These are phyloP conservation scores for Pythium oligandrum DNA, from an alignment of 352 stramenopile species.

Conservation along the genomic window DNA sequence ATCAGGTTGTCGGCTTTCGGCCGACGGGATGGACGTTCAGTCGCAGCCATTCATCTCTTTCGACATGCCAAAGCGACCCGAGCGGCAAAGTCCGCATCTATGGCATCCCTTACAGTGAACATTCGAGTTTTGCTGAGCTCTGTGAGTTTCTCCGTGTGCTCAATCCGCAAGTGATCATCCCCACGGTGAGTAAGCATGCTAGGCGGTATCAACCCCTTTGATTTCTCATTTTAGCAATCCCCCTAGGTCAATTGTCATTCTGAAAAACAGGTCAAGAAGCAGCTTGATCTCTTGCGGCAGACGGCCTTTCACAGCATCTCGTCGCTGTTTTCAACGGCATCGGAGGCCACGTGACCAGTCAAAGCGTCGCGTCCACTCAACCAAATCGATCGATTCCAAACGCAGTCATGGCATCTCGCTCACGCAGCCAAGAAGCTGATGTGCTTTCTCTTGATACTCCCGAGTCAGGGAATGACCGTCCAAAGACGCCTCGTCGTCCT, in stretches of 20 bases:
- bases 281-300: conserved; percentile 61
- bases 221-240: not conserved
- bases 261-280: conserved; percentile 59
- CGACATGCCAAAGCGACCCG: conserved; percentile 72
- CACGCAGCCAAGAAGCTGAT: not conserved
- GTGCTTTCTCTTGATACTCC: too few relatives aligned
- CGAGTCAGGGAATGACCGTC: not conserved
- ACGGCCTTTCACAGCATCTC: conserved; percentile 59
- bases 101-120: conserved; percentile 95
- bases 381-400: not conserved
- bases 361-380: conserved; percentile 7
- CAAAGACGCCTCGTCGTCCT: conserved; percentile 24
- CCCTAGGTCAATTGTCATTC: conserved; percentile 42
- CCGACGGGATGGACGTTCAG: conserved; percentile 92
- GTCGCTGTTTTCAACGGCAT: conserved; percentile 39
- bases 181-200: conserved; percentile 58
- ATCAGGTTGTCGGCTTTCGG: conserved; percentile 91
- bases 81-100: conserved; percentile 88
- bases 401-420: not conserved
- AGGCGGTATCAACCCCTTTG: conserved; percentile 4
- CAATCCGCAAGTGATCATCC: conserved; percentile 88
- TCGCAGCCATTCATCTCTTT: conserved; percentile 40
- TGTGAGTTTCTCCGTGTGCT: conserved; percentile 88
- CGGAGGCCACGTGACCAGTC: not conserved
- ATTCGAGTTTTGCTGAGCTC: conserved; percentile 95